Evolutionary conservation across 371 early-diverging fungal genomes (phyloP).

Genomic region (Syncephalastrum racemosum): DNA sequence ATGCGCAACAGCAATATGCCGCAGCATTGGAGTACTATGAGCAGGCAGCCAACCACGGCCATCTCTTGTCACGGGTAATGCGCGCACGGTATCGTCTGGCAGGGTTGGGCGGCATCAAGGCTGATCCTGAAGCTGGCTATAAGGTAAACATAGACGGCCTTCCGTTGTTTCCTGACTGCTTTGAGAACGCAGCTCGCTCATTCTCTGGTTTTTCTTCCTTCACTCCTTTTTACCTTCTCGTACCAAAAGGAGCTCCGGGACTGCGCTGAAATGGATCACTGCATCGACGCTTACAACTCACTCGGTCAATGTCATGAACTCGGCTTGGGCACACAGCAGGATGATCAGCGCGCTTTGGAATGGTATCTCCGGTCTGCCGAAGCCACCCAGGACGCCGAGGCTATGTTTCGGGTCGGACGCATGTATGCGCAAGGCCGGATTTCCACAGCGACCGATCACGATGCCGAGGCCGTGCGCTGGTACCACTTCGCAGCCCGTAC

Average conservation of each 20-base stretch:
- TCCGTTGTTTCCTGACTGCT: not conserved
- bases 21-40: slow-evolving; percentile 43
- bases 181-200: not conserved
- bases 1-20: slow-evolving; percentile 44
- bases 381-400: slow-evolving; percentile 37
- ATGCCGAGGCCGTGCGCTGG: slow-evolving; percentile 34
- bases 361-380: slow-evolving; percentile 42
- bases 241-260: slow-evolving; percentile 34
- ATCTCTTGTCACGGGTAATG: slow-evolving; percentile 38
- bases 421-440: slow-evolving; percentile 30
- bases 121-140: slow-evolving; percentile 39
- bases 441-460: slow-evolving; percentile 11
- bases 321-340: slow-evolving; percentile 40
- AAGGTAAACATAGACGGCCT: slow-evolving; percentile 20
- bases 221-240: not conserved
- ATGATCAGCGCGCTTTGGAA: slow-evolving; percentile 46
- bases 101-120: slow-evolving; percentile 31
- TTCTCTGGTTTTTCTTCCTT: not conserved
- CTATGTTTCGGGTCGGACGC: slow-evolving; percentile 40
- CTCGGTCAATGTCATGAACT: slow-evolving; percentile 48
- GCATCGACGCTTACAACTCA: slow-evolving; percentile 34
- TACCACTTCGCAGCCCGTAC: slow-evolving; percentile 29
- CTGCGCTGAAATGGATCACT: slow-evolving; percentile 38
- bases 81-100: slow-evolving; percentile 41
- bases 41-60: slow-evolving; percentile 40